Evolutionary conservation across 331 rosid species (phyloP), one percentile per base, ranked within the genome.

Genomic region (Pyrus hybrid): DNA sequence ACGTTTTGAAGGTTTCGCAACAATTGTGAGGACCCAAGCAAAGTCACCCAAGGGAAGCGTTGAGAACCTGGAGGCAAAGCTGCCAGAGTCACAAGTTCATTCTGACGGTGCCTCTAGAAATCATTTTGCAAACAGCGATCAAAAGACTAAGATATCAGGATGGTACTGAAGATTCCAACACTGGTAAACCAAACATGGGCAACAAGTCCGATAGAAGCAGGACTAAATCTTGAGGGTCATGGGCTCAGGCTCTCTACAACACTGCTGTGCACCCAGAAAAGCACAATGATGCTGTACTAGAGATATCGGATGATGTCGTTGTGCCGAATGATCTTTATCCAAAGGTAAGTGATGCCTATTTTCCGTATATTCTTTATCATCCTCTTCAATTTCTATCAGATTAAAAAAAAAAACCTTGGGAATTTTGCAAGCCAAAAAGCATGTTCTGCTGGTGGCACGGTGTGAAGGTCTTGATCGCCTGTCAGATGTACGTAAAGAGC

Each of bases 181-280:
- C 63, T 70, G 63, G 67, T 63, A 86, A 67, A 41, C 33, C 37
- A 65, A 78, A 83, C 67, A 71, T 75, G 41, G 63, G 83, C 65
- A 63, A 53, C 76, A 84, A 79, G 72, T 67, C 23, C 70, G 89
- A 69, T 26, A 80, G 68, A 54, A 75, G 87, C 79, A 78, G 12
- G 71, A 85, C 66, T 63, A 87, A 90, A 83, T 66, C 82, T 35
- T 88, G 97, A 93, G 93, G 92, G 37, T 86, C 95, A 22, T 93
- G 98, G 98, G 88, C 97, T 66, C 97, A 90, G 83, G 83, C 92
- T 56, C 89, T 91, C 76, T 83, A 86, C 80, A 76, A 79, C 70
- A 85, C 83, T 58, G 95, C 96, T 67, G 84, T 86, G 87, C 79
- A 87, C 68, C 98, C 98, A 30, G 92, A 87, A 68, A 80, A 68